Evolutionary conservation across 768 basidiomycete species (phyloP).

Genomic region (Kwoniella dejecticola): DNA sequence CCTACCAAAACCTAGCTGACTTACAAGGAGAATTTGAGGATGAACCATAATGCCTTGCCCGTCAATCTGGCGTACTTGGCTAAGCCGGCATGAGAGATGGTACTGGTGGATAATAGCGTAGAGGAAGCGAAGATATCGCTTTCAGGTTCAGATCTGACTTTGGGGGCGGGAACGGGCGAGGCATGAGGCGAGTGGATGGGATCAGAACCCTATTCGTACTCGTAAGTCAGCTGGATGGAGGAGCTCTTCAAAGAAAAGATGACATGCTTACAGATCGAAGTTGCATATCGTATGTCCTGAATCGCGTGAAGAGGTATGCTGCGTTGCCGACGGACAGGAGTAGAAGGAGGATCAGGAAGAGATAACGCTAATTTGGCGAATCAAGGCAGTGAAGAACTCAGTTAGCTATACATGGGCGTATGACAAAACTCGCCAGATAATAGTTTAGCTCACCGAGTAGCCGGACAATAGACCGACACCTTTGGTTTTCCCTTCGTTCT

Average conservation of each 20-base stretch:
- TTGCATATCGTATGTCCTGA: conserved; percentile 53
- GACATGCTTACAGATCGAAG: conserved; percentile 40
- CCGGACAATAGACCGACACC: conserved; percentile 24
- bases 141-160: conserved; percentile 9
- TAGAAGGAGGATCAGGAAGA: conserved; percentile 32
- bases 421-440: too few relatives aligned
- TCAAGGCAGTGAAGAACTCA: too few relatives aligned
- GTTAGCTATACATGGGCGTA: not conserved
- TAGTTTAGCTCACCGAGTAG: conserved; percentile 34
- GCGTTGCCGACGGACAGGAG: conserved; percentile 43
- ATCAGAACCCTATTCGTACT: conserved; percentile 30
- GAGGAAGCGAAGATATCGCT: conserved; percentile 25
- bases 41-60: conserved; percentile 14
- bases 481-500: conserved; percentile 23
- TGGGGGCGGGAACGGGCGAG: conserved; percentile 36
- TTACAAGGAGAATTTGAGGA: conserved; percentile 32
- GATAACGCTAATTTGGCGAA: conserved; percentile 10
- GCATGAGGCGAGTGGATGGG: conserved; percentile 49
- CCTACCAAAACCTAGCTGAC: conserved; percentile 5
- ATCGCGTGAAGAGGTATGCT: conserved; percentile 49
- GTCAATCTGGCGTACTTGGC: conserved; percentile 7
- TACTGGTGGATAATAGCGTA: not conserved
- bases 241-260: not conserved
- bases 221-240: not conserved
- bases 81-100: not conserved